Base-by-base conservation (phyloP, 2,329 filamentous ascomycete species). In the Parafenestella ontariensis region DNA sequence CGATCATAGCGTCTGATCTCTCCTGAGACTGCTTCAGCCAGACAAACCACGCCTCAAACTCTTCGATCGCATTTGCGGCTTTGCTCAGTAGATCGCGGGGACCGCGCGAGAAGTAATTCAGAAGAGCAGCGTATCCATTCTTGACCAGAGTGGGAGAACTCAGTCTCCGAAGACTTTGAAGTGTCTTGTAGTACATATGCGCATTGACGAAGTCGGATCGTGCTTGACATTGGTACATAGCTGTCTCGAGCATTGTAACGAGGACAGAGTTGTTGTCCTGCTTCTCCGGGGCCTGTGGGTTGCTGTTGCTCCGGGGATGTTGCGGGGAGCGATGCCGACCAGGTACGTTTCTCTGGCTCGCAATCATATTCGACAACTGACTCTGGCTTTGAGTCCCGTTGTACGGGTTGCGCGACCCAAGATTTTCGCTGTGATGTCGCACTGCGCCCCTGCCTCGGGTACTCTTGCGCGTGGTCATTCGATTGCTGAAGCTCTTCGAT, bases 1-100 rank as follows among this genome's bases (percentile, higher is more conserved):
- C 89, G 31, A 93, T 88, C 11, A 87, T 83, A 2, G 83, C 84
- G 65, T 94, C 91, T 43, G 92, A 87, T 3, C 89, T 85, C 66
- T 92, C 89, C 66, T 94, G 88, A 21, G 89, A 91, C 64, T 92
- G 90, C 69, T 92, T 92, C 18, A 96, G 82, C 85, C 89, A 92
- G 11, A 93, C 86, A 28, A 94, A 85, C 89, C 89, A 92, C 3
- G 89, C 89, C 61, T 92, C 89, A 56, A 91, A 91, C 56, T 91
- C 88, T 69, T 91, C 89, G 42, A 91, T 89, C 1, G 89, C 89
- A 6, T 86, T 87, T 1, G 88, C 86, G 2, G 87, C 90, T 48
- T 87, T 83, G 33, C 86, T 84, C 37, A 91, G 88, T 0, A 86
- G 86, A 62, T 91, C 87, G 11, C 88, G 81, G 1, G 89, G 87